Conservation (phyloP, 495 filamentous ascomycete species). For the Podospora didyma region DNA sequence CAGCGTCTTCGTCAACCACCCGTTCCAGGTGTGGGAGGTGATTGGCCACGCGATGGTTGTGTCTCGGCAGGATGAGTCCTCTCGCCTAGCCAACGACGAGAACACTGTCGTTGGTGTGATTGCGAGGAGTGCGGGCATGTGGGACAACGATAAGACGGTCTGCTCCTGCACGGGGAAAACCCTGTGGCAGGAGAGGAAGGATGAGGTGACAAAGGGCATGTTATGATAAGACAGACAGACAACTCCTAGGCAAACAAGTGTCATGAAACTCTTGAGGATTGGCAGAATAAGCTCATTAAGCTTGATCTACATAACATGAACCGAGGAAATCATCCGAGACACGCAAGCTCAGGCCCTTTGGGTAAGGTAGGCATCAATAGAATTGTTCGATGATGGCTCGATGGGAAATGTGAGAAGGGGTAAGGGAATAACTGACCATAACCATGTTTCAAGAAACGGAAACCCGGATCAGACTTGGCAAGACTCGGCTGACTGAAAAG, state of each 20-base stretch:
- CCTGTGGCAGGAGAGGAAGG: conserved; percentile 92
- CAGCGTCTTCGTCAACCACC: conserved; percentile 71
- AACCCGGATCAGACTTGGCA: not conserved
- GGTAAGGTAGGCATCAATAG: no score
- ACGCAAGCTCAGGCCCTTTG: no score
- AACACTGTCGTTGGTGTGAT: conserved; percentile 89
- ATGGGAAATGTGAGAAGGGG: not conserved
- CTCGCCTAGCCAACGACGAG: conserved; percentile 62
- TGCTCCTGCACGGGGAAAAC: conserved; percentile 94
- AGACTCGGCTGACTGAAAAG: no score
- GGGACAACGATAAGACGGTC: conserved; percentile 98
- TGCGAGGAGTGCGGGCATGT: conserved; percentile 89
- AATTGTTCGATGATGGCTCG: not conserved
- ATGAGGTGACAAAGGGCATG: conserved; percentile 86
- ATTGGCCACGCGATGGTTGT: conserved; percentile 89
- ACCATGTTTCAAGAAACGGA: not conserved
- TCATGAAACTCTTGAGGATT: conserved; percentile 4
- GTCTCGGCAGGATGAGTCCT: conserved; percentile 51
- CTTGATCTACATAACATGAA: not conserved
- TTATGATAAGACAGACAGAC: conserved; percentile 39
- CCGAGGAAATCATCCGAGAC: no score
- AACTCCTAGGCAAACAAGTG: no score
- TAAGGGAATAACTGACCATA: not conserved
- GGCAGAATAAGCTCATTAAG: conserved; percentile 7
- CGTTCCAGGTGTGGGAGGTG: conserved; percentile 89